Percentiles rank a stretch among this genome's conserved stretches.
These are phyloP conservation scores for Lachnellula occidentalis DNA, from an alignment of 2,329 filamentous ascomycete species.

Conservation along the genomic window DNA sequence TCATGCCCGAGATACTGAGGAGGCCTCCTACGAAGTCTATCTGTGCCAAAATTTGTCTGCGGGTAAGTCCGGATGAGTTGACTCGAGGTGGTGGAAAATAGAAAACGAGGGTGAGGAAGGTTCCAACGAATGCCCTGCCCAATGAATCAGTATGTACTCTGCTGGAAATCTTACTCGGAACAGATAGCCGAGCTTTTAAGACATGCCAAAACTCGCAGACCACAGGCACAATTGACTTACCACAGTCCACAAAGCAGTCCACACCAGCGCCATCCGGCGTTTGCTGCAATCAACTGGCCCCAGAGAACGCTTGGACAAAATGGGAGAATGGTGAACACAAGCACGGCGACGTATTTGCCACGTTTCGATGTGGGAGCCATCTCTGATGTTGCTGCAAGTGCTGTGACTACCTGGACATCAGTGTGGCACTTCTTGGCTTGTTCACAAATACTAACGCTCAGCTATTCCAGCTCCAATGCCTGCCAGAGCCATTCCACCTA, in stretches of 20 bases:
- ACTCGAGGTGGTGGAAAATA: slow-evolving; percentile 48
- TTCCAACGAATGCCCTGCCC: slow-evolving; percentile 39
- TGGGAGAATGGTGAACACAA: slow-evolving; percentile 56
- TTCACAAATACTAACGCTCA: slow-evolving; percentile 35
- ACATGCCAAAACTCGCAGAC: too few relatives aligned
- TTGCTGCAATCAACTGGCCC: slow-evolving; percentile 48
- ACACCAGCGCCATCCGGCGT: slow-evolving; percentile 47
- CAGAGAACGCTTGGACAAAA: slow-evolving; percentile 57
- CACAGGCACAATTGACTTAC: too few relatives aligned
- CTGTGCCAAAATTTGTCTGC: slow-evolving; percentile 36
- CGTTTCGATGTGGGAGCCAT: slow-evolving; percentile 60
- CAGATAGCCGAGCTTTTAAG: too few relatives aligned
- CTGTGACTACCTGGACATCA: slow-evolving; percentile 41
- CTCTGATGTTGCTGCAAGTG: slow-evolving; percentile 62
- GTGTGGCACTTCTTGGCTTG: not conserved
- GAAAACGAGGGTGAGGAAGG: slow-evolving; percentile 45
- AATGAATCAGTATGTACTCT: too few relatives aligned
- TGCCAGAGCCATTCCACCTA: slow-evolving; percentile 47
- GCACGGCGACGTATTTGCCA: slow-evolving; percentile 52
- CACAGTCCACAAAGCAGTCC: slow-evolving; percentile 48
- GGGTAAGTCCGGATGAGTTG: slow-evolving; percentile 35
- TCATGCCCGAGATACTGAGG: slow-evolving; percentile 43
- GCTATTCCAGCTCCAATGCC: slow-evolving; percentile 63
- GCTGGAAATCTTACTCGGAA: too few relatives aligned
- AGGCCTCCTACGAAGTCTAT: slow-evolving; percentile 49